Evolutionary conservation across 768 basidiomycete genomes (phyloP).

Genomic region (Lentinula sp.): DNA sequence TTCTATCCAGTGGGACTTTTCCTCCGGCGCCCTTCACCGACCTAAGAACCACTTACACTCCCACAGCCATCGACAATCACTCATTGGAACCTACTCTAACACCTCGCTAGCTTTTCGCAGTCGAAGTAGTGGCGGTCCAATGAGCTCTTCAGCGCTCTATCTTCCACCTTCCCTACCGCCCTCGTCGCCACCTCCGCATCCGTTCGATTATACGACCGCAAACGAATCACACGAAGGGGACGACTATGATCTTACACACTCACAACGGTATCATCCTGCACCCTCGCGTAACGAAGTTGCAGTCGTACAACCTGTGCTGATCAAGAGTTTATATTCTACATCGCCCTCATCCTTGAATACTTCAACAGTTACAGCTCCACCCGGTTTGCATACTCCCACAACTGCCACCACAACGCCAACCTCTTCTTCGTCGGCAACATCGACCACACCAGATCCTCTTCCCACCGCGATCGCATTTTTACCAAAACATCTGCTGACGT

Average conservation of each 20-base stretch:
- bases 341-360: neutral
- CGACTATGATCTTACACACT: conserved; percentile 6
- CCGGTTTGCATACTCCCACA: neutral
- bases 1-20: conserved; percentile 81
- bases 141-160: conserved; percentile 27
- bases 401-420: neutral
- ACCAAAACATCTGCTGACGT: conserved; percentile 72
- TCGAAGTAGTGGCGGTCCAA: conserved; percentile 43
- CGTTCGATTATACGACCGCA: neutral
- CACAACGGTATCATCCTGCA: conserved; percentile 73
- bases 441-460: conserved; percentile 76
- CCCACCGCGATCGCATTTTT: conserved; percentile 72
- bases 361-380: conserved; percentile 19
- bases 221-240: conserved; percentile 28
- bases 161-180: conserved; percentile 31
- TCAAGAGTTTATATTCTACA: conserved; percentile 26
- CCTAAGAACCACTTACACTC: conserved; percentile 60
- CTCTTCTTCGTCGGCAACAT: conserved; percentile 35
- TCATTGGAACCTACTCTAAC: conserved; percentile 50
- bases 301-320: conserved; percentile 85
- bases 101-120: conserved; percentile 64
- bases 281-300: conserved; percentile 89
- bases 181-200: neutral
- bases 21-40: conserved; percentile 82
- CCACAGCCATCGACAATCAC: conserved; percentile 70